Conservation (phyloP, 306 rosid species). For the Cucurbita argyrosperma region DNA sequence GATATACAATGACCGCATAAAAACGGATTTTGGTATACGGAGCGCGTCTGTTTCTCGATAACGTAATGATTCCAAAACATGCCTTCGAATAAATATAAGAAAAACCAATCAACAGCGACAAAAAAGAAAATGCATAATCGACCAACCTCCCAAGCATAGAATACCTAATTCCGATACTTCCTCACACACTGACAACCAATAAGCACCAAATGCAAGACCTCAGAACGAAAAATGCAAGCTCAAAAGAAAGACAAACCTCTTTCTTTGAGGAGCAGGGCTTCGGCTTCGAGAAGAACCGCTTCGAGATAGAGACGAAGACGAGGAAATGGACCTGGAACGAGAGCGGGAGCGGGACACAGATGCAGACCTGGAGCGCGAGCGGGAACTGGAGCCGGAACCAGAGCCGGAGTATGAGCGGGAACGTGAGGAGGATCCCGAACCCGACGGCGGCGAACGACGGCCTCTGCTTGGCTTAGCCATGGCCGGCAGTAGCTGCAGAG, state of each 20-base stretch:
- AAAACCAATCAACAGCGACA: background rate
- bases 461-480: constrained; percentile 93
- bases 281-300: constrained; percentile 54
- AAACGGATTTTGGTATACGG: background rate
- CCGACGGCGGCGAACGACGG: constrained; percentile 78
- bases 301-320: constrained; percentile 71
- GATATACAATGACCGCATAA: background rate
- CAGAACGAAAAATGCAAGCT: constrained; percentile 1
- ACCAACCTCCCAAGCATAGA: background rate
- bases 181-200: background rate
- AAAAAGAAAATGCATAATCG: background rate
- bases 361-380: constrained; percentile 39
- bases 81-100: background rate
- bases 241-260: constrained; percentile 26
- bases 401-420: constrained; percentile 48
- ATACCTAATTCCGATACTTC: background rate
- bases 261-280: constrained; percentile 47
- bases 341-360: constrained; percentile 34
- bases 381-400: constrained; percentile 38
- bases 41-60: background rate
- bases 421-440: constrained; percentile 67
- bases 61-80: background rate
- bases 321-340: constrained; percentile 57
- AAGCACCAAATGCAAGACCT: background rate
- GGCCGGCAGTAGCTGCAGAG: constrained; percentile 10